These are phyloP conservation scores for Ogataea dorogensis DNA, from an alignment of 805 yeast species.

Conservation along the genomic window DNA sequence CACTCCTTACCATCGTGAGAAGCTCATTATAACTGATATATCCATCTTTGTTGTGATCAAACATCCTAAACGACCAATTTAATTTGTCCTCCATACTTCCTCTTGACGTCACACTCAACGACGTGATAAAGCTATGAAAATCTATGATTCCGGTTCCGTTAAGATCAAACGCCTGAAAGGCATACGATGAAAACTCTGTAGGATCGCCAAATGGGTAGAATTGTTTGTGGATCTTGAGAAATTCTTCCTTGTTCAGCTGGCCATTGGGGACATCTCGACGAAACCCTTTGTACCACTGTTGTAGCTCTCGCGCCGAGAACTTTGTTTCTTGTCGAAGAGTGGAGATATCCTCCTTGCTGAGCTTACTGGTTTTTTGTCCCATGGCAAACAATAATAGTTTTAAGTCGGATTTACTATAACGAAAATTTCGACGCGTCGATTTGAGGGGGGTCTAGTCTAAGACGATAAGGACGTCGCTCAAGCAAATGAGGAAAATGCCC, in stretches of 20 bases:
- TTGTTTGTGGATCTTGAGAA: slow-evolving; percentile 88
- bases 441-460: slow-evolving; percentile 4
- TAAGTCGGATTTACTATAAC: background rate
- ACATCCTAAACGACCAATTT: slow-evolving; percentile 84
- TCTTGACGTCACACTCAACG: slow-evolving; percentile 80
- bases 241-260: slow-evolving; percentile 80
- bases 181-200: slow-evolving; percentile 80
- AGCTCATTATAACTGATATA: slow-evolving; percentile 73
- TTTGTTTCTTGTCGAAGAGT: slow-evolving; percentile 82
- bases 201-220: slow-evolving; percentile 99
- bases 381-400: slow-evolving; percentile 42
- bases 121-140: slow-evolving; percentile 88
- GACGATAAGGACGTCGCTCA: slow-evolving; percentile 39
- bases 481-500: slow-evolving; percentile 58
- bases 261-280: slow-evolving; percentile 92
- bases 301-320: slow-evolving; percentile 89
- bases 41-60: slow-evolving; percentile 82
- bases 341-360: slow-evolving; percentile 85
- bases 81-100: slow-evolving; percentile 84
- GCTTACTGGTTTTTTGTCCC: slow-evolving; percentile 94
- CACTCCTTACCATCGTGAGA: slow-evolving; percentile 73
- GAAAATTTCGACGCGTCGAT: slow-evolving; percentile 6
- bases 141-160: slow-evolving; percentile 80
- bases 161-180: slow-evolving; percentile 85
- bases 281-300: slow-evolving; percentile 98